These are phyloP conservation scores for Beta corolliflora DNA, from an alignment of 179 eudicot genomes.

Conservation along the genomic window DNA sequence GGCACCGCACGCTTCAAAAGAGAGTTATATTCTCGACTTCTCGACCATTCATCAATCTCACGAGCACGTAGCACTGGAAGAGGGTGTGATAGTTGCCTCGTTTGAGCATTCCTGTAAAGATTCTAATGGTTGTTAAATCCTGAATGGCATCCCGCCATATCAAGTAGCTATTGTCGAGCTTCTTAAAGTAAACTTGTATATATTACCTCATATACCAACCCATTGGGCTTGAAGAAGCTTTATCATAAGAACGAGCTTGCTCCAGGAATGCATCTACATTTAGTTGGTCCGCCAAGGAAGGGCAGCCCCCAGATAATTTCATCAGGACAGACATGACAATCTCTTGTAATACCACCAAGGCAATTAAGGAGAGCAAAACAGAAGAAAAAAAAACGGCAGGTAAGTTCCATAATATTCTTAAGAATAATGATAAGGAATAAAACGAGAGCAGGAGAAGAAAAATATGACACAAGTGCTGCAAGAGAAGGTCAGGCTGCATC, in stretches of 20 bases:
- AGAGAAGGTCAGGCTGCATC: background rate
- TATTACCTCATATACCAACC: conserved; percentile 94
- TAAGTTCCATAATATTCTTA: conserved; percentile 4
- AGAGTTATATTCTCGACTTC: conserved; percentile 66
- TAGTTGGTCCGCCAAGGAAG: conserved; percentile 89
- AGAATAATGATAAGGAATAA: background rate
- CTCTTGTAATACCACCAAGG: conserved; percentile 56
- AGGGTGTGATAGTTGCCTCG: conserved; percentile 96
- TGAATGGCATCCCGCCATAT: background rate
- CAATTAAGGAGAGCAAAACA: conserved; percentile 7
- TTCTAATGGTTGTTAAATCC: background rate
- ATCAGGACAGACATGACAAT: conserved; percentile 92
- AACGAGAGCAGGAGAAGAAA: background rate
- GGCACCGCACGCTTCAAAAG: conserved; percentile 54
- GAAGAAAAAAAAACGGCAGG: background rate
- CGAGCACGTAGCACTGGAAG: conserved; percentile 98
- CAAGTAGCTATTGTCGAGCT: background rate
- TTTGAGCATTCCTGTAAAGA: conserved; percentile 83
- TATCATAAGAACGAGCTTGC: conserved; percentile 98
- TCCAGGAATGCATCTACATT: conserved; percentile 96
- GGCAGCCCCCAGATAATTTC: conserved; percentile 99
- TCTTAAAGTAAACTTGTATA: background rate
- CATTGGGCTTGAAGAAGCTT: conserved; percentile 83
- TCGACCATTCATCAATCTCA: conserved; percentile 98
- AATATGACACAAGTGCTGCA: background rate